These are phyloP conservation scores for Calcarisporium arbuscula DNA, from an alignment of 2,329 filamentous ascomycete genomes.

Conservation along the genomic window DNA sequence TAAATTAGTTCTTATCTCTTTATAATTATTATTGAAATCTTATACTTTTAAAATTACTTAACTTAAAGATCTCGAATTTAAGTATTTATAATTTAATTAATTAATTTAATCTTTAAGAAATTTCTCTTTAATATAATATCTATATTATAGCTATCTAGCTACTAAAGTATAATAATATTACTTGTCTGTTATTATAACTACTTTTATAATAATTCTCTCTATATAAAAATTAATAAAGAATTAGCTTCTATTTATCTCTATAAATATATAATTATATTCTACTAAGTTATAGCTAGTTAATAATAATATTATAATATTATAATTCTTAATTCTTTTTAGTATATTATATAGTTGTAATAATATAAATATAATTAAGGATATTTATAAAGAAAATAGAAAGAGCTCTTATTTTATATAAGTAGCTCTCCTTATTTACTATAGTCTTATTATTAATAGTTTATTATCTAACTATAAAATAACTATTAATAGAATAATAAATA, in stretches of 20 bases:
- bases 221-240: not conserved
- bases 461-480: not conserved
- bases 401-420: too few relatives aligned
- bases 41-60: too few relatives aligned
- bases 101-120: not conserved
- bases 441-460: not conserved
- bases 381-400: not conserved
- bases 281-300: not conserved
- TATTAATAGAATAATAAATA: not conserved
- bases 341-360: not conserved
- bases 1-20: too few relatives aligned
- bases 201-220: not conserved
- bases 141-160: not conserved
- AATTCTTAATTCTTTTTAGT: not conserved
- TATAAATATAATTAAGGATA: not conserved
- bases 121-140: not conserved
- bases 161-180: not conserved
- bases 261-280: not conserved
- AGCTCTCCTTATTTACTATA: not conserved
- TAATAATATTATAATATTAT: not conserved
- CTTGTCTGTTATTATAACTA: not conserved
- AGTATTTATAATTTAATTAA: conserved; percentile 1
- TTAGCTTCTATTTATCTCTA: too few relatives aligned
- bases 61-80: too few relatives aligned
- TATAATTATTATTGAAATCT: too few relatives aligned